Evolutionary conservation across 1,284 basidiomycete genomes (phyloP), one percentile per base, ranked within the genome.

Genomic region (Melampsora americana): DNA sequence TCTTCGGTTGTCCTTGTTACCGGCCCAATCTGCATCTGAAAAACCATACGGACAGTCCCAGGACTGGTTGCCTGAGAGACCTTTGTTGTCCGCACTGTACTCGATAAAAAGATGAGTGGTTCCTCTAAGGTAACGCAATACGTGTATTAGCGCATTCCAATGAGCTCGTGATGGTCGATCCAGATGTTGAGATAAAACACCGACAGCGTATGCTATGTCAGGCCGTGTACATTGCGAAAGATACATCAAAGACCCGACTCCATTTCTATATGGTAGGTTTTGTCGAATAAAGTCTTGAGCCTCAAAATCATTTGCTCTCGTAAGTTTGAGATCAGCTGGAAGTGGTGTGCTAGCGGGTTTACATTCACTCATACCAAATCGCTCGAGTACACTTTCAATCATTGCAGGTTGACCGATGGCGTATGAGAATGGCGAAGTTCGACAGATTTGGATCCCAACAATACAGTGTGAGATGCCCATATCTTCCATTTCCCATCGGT

Each of bases 81-180:
- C 59, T 11, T 16, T 26, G 23, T 28, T 28, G 9, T n/a, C 59
- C n/a, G n/a, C n/a, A n/a, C n/a, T n/a, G n/a, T n/a, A n/a, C n/a
- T n/a, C n/a, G n/a, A n/a, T n/a, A n/a, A 14, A 12, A 6, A 39
- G 23, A 16, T 65, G 11, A 28, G 26, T 14, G 14, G 62, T 65
- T 32, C 62, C 62, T 39, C 32, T 65, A 6, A 65, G 32, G 32
- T 65, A 65, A 11, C 32, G 12, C 5, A 65, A 30, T 7, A 65
- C 32, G 16, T 39, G 23, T 16, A 32, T 65, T 9, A 65, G 32
- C 28, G 14, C 23, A 65, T 65, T 65, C 62, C 62, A 65, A 23
- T 65, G 62, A 11, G 23, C 11, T 28, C 14, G 23, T 9, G 12
- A n/a, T n/a, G n/a, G n/a, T n/a, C n/a, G n/a, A n/a, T n/a, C n/a